Conservation (phyloP, 2,329 filamentous ascomycete species). For the Aureobasidium sp. region DNA sequence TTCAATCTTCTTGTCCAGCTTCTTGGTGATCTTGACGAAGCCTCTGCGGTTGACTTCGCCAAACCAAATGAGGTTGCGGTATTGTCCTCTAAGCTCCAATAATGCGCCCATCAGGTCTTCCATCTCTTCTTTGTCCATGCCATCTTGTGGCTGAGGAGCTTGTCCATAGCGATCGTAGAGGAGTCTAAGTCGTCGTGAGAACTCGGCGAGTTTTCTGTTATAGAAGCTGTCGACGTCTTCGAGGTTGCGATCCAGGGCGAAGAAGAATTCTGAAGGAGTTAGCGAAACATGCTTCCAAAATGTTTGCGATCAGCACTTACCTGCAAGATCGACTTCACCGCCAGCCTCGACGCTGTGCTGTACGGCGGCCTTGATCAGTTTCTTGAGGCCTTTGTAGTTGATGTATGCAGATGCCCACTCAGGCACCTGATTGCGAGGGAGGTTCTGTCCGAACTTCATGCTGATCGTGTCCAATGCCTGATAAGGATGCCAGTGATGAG, state of each 20-base stretch:
- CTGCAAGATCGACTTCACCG: slow-evolving; percentile 77
- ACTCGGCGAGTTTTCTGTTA: slow-evolving; percentile 88
- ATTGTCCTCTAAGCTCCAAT: slow-evolving; percentile 75
- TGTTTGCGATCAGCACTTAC: slow-evolving; percentile 45
- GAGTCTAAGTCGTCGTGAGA: slow-evolving; percentile 72
- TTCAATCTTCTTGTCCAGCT: slow-evolving; percentile 88
- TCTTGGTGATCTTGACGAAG: slow-evolving; percentile 98
- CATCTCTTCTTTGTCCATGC: slow-evolving; percentile 77
- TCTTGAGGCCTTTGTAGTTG: slow-evolving; percentile 88
- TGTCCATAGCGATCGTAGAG: slow-evolving; percentile 82
- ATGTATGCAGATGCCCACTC: slow-evolving; percentile 81
- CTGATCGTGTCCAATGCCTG: not conserved
- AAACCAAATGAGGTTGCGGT: slow-evolving; percentile 94
- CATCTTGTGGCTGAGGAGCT: slow-evolving; percentile 57
- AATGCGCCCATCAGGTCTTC: slow-evolving; percentile 87
- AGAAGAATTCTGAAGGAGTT: slow-evolving; percentile 75
- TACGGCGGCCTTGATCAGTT: slow-evolving; percentile 79
- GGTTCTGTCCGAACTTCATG: slow-evolving; percentile 46
- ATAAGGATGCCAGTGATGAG: not conserved
- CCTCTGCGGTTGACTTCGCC: slow-evolving; percentile 92
- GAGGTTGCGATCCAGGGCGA: slow-evolving; percentile 89
- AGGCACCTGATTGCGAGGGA: slow-evolving; percentile 75
- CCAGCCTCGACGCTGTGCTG: slow-evolving; percentile 53
- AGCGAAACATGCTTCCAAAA: slow-evolving; percentile 19
- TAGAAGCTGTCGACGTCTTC: slow-evolving; percentile 96